Conservation (phyloP, 78 protist genomes). For the Polysphondylium violaceum region DNA sequence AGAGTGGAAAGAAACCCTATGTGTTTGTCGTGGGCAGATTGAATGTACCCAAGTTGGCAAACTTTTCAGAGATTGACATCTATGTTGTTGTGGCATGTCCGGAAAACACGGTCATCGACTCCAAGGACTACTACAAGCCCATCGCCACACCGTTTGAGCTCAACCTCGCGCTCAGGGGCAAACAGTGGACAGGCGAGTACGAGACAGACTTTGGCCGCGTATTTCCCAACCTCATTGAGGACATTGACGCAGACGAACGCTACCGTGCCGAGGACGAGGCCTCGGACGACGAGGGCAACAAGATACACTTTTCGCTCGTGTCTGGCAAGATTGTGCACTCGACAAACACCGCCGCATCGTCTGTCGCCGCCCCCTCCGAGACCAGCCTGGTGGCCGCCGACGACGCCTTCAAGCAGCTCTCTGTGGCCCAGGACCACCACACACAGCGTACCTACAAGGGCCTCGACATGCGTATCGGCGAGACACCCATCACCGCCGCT, state of each 20-base stretch:
- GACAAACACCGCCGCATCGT: not conserved
- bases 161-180: constrained; percentile 64
- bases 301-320: constrained; percentile 48
- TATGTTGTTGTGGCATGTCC: constrained; percentile 90
- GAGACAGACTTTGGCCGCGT: constrained; percentile 61
- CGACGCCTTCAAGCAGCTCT: constrained; percentile 27
- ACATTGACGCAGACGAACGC: not conserved
- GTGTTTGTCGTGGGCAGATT: constrained; percentile 89
- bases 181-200: constrained; percentile 81
- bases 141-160: constrained; percentile 92
- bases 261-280: constrained; percentile 35
- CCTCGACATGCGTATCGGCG: constrained; percentile 67
- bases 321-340: constrained; percentile 32
- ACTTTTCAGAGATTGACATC: constrained; percentile 89
- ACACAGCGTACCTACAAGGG: constrained; percentile 41
- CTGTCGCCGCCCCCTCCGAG: not conserved
- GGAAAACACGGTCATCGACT: constrained; percentile 85
- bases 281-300: constrained; percentile 61
- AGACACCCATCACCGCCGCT: constrained; percentile 50
- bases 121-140: constrained; percentile 83
- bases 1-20: constrained; percentile 83
- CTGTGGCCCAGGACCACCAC: constrained; percentile 25
- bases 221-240: constrained; percentile 28
- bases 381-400: not conserved
- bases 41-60: constrained; percentile 92